Evolutionary conservation across 106 monocot species (phyloP), one percentile per base, ranked within the genome.

Genomic region (Dendrobium officinale): DNA sequence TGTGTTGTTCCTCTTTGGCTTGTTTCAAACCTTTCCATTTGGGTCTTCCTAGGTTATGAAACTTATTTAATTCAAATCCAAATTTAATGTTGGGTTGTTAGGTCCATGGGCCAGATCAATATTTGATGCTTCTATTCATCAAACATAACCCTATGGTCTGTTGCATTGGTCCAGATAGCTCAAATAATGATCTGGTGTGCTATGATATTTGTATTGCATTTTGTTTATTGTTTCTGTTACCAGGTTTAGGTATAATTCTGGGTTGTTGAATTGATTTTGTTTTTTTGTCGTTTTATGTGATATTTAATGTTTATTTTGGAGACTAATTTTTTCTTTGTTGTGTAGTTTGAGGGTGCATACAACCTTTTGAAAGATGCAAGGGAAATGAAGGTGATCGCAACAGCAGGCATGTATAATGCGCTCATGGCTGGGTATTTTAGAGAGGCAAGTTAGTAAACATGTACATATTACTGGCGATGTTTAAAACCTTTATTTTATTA

Each of bases 331-430:
- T 80, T 66, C 2, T 72, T 42, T 9, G 29, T 76, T 78, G 16
- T 84, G 80, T 88, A 95, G 95, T 95, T 93, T 84, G 84, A 84
- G 83, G 89, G 91, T 85, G 95, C 95, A 24, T 87, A 88, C 81
- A 79, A 86, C 67, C 10, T 95, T 58, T 80, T 95, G 64, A 59
- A 79, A 80, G 78, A 88, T 81, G 83, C 78, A 78, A 75, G 73
- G 81, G 83, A 84, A 70, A 85, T 86, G 77, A 68, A 91, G 4
- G 83, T 86, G 64, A 64, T 79, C 43, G 82, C 84, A 11, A 93
- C 90, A 20, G 72, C 86, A 80, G 84, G 86, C 89, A 91, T 95
- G 93, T 95, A 86, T 77, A 95, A 95, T 88, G 87, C 84, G 51
- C 85, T 95, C 47, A 79, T 95, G 87, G 86, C 87, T 75, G 93